Conservation (phyloP, 2,329 filamentous ascomycete genomes). For the Gyromitra esculenta region DNA sequence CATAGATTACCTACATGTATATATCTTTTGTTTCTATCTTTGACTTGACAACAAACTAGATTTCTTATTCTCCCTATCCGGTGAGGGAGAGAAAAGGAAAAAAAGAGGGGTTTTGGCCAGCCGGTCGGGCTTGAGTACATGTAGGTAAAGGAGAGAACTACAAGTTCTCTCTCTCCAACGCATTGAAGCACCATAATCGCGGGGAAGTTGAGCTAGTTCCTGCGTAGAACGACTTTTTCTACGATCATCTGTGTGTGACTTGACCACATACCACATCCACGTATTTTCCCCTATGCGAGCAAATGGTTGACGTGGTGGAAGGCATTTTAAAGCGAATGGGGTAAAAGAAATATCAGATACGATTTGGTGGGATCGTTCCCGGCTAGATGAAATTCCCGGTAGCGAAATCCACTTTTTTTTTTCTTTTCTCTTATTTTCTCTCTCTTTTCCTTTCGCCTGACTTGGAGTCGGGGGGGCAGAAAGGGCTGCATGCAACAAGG, state of each 20-base stretch:
- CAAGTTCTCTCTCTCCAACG: background rate
- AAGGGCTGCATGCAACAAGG: constrained; percentile 1
- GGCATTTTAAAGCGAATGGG: constrained; percentile 18
- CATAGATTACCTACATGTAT: constrained; percentile 28
- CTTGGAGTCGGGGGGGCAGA: background rate
- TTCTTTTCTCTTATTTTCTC: constrained; percentile 8
- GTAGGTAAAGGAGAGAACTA: constrained; percentile 16
- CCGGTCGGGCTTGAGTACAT: background rate
- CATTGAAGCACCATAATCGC: constrained; percentile 32
- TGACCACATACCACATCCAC: constrained; percentile 44
- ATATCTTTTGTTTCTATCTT: constrained; percentile 5
- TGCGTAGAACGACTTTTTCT: constrained; percentile 30
- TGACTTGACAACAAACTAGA: constrained; percentile 12
- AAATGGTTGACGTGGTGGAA: constrained; percentile 34
- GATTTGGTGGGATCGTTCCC: constrained; percentile 34
- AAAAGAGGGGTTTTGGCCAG: constrained; percentile 32
- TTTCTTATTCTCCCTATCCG: constrained; percentile 13
- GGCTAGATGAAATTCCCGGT: constrained; percentile 34
- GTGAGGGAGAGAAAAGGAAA: constrained; percentile 8
- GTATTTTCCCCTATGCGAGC: constrained; percentile 28
- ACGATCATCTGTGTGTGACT: constrained; percentile 37
- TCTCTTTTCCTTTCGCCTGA: no score
- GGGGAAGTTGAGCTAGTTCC: constrained; percentile 27
- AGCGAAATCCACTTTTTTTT: constrained; percentile 31
- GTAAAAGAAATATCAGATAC: constrained; percentile 24